Evolutionary conservation across 2,329 filamentous ascomycete genomes (phyloP).

Genomic region (Colletotrichum ledebouriae): DNA sequence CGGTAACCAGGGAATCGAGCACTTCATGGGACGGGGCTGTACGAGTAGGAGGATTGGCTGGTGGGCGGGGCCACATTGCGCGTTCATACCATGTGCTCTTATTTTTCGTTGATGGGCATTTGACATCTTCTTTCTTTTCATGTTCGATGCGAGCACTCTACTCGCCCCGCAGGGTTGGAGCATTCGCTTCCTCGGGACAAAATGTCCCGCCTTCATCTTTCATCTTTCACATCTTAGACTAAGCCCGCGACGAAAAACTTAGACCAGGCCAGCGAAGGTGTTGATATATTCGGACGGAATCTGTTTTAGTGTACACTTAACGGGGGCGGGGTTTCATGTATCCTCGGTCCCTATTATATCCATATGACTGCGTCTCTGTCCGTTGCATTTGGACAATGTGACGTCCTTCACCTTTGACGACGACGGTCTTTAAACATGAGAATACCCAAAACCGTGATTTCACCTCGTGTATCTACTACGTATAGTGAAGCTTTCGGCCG

Average conservation of each 20-base stretch:
- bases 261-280: conserved; percentile 38
- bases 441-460: too few relatives aligned
- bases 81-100: conserved; percentile 16
- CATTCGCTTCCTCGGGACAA: conserved; percentile 10
- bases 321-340: neutral
- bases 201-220: neutral
- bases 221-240: conserved; percentile 15
- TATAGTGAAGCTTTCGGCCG: too few relatives aligned
- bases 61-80: conserved; percentile 15
- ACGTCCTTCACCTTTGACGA: too few relatives aligned
- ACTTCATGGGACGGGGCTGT: conserved; percentile 25
- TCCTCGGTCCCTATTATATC: neutral
- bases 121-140: conserved; percentile 31
- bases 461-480: too few relatives aligned
- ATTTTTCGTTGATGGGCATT: conserved; percentile 18
- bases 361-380: too few relatives aligned
- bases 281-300: conserved; percentile 22
- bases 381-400: too few relatives aligned
- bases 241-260: conserved; percentile 29
- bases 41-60: conserved; percentile 31
- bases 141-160: conserved; percentile 29
- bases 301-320: conserved; percentile 18
- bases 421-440: too few relatives aligned
- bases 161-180: conserved; percentile 26
- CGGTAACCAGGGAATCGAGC: conserved; percentile 11